phyloP scores from a whole-genome alignment of 31 red algal genomes.

The Odonthalia washingtoniensis region DNA sequence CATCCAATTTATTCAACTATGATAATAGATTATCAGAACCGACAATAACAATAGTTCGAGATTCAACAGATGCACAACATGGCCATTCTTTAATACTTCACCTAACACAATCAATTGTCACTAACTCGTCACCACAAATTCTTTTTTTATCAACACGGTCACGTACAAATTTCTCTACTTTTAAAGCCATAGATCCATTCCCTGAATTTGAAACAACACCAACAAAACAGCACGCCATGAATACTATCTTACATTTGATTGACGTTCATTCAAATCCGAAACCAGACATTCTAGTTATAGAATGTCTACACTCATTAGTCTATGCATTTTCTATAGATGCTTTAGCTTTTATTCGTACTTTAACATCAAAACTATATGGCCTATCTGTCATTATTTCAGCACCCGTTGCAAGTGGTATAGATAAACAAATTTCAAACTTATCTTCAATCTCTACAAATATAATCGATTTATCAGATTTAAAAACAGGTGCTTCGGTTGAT shows the following conservation, averaged over 20 bases:
- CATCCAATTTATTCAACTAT: background rate
- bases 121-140: background rate
- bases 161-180: background rate
- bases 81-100: slow-evolving; percentile 42
- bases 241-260: slow-evolving; percentile 6
- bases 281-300: slow-evolving; percentile 31
- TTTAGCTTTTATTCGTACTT: slow-evolving; percentile 33
- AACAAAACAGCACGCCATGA: background rate
- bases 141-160: slow-evolving; percentile 60
- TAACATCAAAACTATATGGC: background rate
- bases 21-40: background rate
- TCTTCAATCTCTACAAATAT: slow-evolving; percentile 35
- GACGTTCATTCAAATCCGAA: background rate
- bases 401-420: slow-evolving; percentile 43
- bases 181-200: background rate
- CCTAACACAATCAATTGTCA: slow-evolving; percentile 14
- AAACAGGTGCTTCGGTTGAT: slow-evolving; percentile 49
- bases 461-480: slow-evolving; percentile 44
- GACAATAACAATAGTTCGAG: slow-evolving; percentile 43
- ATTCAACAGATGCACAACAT: slow-evolving; percentile 45
- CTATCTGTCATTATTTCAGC: slow-evolving; percentile 41
- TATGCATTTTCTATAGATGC: slow-evolving; percentile 51
- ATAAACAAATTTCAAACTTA: slow-evolving; percentile 45
- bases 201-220: slow-evolving; percentile 13
- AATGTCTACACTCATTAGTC: slow-evolving; percentile 56